A percentile compares a stretch with the other conserved stretches of the same genome.
Conservation (phyloP, 2,329 filamentous ascomycete genomes). For the Aureobasidium subglaciale region DNA sequence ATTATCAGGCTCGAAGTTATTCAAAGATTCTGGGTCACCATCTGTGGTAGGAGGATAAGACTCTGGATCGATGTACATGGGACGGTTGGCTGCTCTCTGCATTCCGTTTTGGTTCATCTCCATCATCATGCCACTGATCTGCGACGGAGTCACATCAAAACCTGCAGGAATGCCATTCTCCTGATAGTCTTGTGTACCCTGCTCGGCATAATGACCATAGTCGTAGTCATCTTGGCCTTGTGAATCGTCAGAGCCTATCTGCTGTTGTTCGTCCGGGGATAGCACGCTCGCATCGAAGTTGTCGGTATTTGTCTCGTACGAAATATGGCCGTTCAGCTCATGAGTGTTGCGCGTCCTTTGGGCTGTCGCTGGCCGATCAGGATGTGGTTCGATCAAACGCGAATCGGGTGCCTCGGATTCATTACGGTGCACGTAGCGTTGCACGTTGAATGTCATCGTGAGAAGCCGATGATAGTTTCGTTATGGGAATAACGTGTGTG, state of each 20-base stretch:
- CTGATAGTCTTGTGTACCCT: background rate
- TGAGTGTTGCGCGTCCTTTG: background rate
- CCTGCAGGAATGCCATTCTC: background rate
- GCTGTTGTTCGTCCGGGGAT: background rate
- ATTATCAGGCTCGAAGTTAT: background rate
- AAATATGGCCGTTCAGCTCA: slow-evolving; percentile 18
- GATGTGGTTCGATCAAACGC: background rate
- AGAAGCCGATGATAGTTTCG: background rate
- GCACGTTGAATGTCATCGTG: background rate
- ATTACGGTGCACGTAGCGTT: background rate
- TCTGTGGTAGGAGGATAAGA: slow-evolving; percentile 35
- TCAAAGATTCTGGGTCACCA: slow-evolving; percentile 18
- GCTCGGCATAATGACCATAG: slow-evolving; percentile 14
- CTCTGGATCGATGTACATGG: background rate
- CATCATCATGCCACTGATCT: background rate
- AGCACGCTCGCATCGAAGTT: slow-evolving; percentile 31
- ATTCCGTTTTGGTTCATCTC: background rate
- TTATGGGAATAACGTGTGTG: no score
- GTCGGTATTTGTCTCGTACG: slow-evolving; percentile 33
- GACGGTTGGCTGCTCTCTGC: no score
- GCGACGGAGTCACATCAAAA: background rate
- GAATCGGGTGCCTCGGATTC: background rate
- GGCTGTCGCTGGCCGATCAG: slow-evolving; percentile 12
- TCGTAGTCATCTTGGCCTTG: slow-evolving; percentile 17
- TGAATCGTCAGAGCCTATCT: slow-evolving; percentile 7